Conservation (phyloP, 2,329 filamentous ascomycete genomes). For the Nakataea oryzae region DNA sequence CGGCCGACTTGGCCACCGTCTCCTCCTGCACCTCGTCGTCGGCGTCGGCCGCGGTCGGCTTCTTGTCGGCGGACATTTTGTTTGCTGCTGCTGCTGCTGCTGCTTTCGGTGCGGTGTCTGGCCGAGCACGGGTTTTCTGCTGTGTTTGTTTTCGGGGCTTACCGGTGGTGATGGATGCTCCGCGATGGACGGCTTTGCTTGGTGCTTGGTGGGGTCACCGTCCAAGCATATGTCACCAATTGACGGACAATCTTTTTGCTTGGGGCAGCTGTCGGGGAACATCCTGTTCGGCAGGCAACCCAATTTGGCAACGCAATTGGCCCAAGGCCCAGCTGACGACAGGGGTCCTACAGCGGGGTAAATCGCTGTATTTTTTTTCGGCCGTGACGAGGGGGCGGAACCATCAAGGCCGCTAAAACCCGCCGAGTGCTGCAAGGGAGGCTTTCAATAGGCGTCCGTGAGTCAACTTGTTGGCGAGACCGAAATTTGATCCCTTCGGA, state of each 20-base stretch:
- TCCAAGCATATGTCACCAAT: not conserved
- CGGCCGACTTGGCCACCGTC: constrained; percentile 50
- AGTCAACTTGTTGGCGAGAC: not conserved
- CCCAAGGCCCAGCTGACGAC: no score
- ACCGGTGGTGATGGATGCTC: not conserved
- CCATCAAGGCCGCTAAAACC: not conserved
- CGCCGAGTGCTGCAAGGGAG: not conserved
- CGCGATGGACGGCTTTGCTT: not conserved
- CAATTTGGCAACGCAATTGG: no score
- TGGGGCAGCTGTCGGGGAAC: not conserved
- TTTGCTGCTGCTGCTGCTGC: not conserved
- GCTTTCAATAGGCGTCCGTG: not conserved
- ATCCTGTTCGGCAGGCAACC: not conserved
- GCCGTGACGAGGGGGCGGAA: not conserved
- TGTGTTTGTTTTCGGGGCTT: no score
- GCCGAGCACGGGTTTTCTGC: no score
- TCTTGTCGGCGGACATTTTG: constrained; percentile 50
- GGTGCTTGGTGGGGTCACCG: not conserved
- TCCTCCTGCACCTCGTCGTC: constrained; percentile 39
- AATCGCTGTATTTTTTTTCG: not conserved
- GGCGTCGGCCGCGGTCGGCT: constrained; percentile 43
- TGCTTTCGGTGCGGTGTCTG: not conserved
- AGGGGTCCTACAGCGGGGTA: not conserved
- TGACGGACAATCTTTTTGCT: no score
- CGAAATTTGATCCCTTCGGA: not conserved